These are phyloP conservation scores for Biscogniauxia sp. DNA, from an alignment of 2,329 filamentous ascomycete species.

Conservation along the genomic window DNA sequence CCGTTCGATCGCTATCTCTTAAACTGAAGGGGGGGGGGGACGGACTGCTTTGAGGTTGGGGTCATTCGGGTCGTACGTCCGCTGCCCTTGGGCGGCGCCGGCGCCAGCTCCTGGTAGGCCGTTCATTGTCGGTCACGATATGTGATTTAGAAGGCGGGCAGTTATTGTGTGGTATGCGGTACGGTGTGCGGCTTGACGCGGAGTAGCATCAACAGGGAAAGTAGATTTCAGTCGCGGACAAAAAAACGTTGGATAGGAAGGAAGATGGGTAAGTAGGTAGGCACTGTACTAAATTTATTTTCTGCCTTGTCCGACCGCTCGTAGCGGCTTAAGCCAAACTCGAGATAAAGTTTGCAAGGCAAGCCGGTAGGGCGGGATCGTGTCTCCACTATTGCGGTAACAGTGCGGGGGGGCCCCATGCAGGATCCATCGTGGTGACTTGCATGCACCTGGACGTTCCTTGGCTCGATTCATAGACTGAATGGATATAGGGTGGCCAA, in stretches of 20 bases:
- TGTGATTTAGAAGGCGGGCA: neutral
- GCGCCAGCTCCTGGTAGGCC: conserved; percentile 25
- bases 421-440: no score
- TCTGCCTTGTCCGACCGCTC: conserved; percentile 1
- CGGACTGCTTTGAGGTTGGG: conserved; percentile 51
- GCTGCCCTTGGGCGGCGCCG: conserved; percentile 16
- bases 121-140: conserved; percentile 26
- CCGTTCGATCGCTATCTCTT: neutral
- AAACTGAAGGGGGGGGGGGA: conserved; percentile 8
- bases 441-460: no score
- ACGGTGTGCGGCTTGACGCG: neutral
- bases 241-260: conserved; percentile 13
- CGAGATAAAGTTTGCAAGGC: neutral
- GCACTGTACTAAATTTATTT: conserved; percentile 20
- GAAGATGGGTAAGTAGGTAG: no score
- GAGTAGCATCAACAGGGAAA: neutral
- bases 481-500: no score
- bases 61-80: conserved; percentile 41
- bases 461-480: no score
- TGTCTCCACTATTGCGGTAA: no score
- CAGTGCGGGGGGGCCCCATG: no score
- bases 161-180: neutral
- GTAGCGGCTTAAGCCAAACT: neutral
- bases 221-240: conserved; percentile 6
- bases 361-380: neutral